Percentiles rank a stretch among this genome's conserved stretches.
These are phyloP conservation scores for Paramecium octaurelia DNA, from an alignment of 73 alveolate genomes.

Conservation along the genomic window DNA sequence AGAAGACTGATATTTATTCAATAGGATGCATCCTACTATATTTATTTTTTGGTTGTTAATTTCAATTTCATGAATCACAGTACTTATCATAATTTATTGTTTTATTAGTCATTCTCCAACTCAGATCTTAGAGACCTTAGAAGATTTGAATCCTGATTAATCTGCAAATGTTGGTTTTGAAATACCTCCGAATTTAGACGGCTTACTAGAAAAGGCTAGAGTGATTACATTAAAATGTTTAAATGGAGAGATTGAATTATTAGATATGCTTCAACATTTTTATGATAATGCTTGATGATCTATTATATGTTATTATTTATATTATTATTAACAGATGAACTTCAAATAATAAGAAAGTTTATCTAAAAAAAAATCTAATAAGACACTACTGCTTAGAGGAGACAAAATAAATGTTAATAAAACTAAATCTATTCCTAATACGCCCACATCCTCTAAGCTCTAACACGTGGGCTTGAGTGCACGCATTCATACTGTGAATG, in stretches of 20 bases:
- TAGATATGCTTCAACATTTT: background rate
- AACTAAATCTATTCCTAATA: background rate
- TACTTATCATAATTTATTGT: background rate
- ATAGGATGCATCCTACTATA: background rate
- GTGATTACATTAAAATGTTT: background rate
- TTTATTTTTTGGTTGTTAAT: conserved; percentile 22
- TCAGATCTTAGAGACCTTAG: background rate
- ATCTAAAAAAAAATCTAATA: background rate
- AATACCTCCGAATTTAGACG: background rate
- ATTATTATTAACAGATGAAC: conserved; percentile 15
- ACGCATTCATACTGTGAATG: background rate
- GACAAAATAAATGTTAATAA: background rate
- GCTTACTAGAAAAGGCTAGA: background rate
- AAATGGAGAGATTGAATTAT: background rate
- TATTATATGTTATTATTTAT: background rate
- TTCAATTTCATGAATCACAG: background rate
- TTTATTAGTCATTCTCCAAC: background rate
- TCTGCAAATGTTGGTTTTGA: background rate
- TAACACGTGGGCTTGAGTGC: background rate
- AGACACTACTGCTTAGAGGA: background rate
- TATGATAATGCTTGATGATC: background rate
- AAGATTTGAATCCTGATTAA: background rate
- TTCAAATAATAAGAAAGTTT: background rate
- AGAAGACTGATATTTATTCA: background rate
- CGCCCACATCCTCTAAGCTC: background rate